phyloP scores from a whole-genome alignment of 2,329 filamentous ascomycete genomes.

The Didymellaceae sp. region DNA sequence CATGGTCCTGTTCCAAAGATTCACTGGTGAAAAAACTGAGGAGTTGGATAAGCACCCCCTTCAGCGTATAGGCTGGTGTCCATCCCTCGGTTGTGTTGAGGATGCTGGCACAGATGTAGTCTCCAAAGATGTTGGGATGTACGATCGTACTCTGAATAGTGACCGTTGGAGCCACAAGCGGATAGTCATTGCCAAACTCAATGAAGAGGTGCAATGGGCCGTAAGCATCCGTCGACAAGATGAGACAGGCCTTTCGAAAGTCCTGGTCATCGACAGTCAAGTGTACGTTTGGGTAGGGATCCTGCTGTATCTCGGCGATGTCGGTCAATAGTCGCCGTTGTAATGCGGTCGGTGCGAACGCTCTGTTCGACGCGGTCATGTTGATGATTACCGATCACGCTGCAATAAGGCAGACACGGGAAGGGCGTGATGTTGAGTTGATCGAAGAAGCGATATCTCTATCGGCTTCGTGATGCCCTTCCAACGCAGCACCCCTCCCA shows the following conservation, averaged over 20 bases:
- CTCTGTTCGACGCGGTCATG: not conserved
- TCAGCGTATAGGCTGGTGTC: constrained; percentile 60
- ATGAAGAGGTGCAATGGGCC: constrained; percentile 54
- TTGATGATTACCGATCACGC: too few species aligned
- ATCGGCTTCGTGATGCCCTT: constrained; percentile 1
- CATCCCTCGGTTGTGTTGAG: constrained; percentile 53
- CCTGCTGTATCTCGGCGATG: constrained; percentile 54
- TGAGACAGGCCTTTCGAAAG: constrained; percentile 50
- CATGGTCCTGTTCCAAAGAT: constrained; percentile 51
- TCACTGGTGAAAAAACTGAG: constrained; percentile 61
- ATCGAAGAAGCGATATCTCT: constrained; percentile 2
- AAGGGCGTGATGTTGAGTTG: not conserved
- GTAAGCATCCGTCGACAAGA: constrained; percentile 52
- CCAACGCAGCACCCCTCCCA: not conserved
- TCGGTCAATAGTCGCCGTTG: constrained; percentile 47
- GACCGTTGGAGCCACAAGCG: constrained; percentile 50
- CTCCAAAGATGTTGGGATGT: constrained; percentile 56
- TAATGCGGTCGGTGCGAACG: not conserved
- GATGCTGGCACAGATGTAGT: constrained; percentile 58
- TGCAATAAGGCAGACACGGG: not conserved
- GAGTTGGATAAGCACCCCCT: constrained; percentile 59
- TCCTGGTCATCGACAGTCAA: constrained; percentile 49
- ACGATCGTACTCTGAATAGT: constrained; percentile 51
- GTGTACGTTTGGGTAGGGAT: constrained; percentile 57
- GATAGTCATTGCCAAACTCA: constrained; percentile 48